phyloP scores from a whole-genome alignment of 2,329 filamentous ascomycete genomes.

The Paracoccidioides lutzii region DNA sequence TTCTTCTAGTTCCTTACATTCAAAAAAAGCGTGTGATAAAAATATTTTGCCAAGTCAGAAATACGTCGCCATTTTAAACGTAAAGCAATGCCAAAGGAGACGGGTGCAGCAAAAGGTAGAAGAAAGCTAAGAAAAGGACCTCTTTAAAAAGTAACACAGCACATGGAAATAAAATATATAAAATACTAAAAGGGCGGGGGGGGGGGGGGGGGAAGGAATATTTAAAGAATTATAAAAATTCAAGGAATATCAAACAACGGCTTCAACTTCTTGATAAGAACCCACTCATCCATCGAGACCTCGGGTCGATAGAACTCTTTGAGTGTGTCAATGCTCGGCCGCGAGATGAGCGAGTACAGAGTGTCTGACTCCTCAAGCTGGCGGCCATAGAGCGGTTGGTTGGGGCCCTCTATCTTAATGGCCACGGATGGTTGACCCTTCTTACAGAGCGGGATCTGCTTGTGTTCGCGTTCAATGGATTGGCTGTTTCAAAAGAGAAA shows the following conservation, averaged over 20 bases:
- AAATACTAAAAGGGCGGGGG: not conserved
- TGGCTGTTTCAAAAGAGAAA: conserved; percentile 42
- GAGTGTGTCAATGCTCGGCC: conserved; percentile 80
- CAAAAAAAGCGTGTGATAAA: too few relatives aligned
- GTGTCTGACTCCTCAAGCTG: conserved; percentile 85
- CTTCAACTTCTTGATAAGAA: conserved; percentile 89
- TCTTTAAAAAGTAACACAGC: not conserved
- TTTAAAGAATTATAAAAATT: conserved; percentile 10
- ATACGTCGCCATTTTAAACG: too few relatives aligned
- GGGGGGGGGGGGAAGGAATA: not conserved
- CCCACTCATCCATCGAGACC: conserved; percentile 86
- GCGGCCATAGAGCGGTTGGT: conserved; percentile 87
- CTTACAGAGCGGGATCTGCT: conserved; percentile 82
- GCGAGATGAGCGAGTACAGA: conserved; percentile 77
- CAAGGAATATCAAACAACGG: conserved; percentile 77
- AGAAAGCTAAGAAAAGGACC: not conserved
- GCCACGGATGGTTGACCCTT: conserved; percentile 95
- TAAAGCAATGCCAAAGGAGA: too few relatives aligned
- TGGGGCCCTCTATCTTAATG: conserved; percentile 88
- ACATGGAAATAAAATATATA: not conserved
- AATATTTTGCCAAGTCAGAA: too few relatives aligned
- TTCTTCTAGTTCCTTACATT: too few relatives aligned
- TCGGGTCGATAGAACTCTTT: conserved; percentile 92
- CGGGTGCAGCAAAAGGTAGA: not conserved
- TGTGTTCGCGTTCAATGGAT: conserved; percentile 95